Evolutionary conservation across 2,329 filamentous ascomycete species (phyloP), one percentile per base, ranked within the genome.

Genomic region (Penicillium digitatum): DNA sequence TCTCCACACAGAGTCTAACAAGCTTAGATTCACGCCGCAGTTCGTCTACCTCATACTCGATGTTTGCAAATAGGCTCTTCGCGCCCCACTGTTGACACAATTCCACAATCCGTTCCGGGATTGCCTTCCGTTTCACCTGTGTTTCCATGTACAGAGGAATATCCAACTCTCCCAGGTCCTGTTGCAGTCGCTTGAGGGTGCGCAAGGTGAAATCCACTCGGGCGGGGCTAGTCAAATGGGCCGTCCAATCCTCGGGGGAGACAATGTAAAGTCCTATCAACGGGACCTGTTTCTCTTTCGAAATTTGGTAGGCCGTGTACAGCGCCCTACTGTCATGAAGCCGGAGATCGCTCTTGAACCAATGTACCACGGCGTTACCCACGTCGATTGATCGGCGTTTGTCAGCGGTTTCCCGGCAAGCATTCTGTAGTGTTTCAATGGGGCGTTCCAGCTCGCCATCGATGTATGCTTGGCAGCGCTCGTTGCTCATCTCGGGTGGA

Each of bases 41-140:
- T 74, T 96, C 92, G 67, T 96, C 92, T 0, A 95, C 90, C 70
- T 96, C 92, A 66, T 95, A 96, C 69, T 96, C 91, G 54, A 91
- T 84, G 67, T 95, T 96, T 45, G 88, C 85, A 65, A 85, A 95
- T 2, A 96, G 61, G 65, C 94, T 88, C 46, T 80, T 86, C 0
- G 84, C 87, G 0, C 82, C 83, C 90, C 90, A 96, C 57, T 84
- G 76, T 29, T 83, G 76, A 69, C 88, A 82, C 38, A 92, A 75
- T 48, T 86, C 81, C 2, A 88, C 63, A 10, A 96, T 77, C 4
- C 85, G 78, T 1, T 70, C 71, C 0, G 86, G 82, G 0, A 94
- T 78, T 1, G 79, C 72, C 59, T 80, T 86, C 32, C 91, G 79
- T 64, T 83, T 82, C 50, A 85, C 80, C 7, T 90, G 80, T 0